Evolutionary conservation across 441 rosid species (phyloP), one percentile per base, ranked within the genome.

Genomic region (Arabidopsis hybrid): DNA sequence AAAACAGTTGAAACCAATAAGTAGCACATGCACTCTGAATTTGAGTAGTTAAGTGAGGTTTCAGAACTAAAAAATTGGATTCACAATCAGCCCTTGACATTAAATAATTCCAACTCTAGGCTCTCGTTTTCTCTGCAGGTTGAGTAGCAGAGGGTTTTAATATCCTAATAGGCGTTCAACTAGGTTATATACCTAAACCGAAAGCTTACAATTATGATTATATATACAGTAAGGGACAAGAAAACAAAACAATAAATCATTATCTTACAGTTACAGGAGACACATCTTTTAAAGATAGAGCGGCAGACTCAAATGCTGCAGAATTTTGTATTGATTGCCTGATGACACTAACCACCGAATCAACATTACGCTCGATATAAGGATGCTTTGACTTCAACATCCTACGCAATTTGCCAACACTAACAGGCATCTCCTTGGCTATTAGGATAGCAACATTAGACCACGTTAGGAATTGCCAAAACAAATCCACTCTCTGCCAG

Each of bases 401-500:
- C 45, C 85, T 84, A 17, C 83, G 91, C 74, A 93, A 81, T 86
- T 87, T 89, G 67, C 69, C 60, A 66, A 85, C 76, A 65, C 87
- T 89, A 74, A 76, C 79, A 69, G 98, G 98, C 96, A 87, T 89
- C 85, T 91, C 86, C 78, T 90, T 93, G 78, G 97, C 99, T 95
- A 81, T 85, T 74, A 63, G 43, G 49, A 70, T 60, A 39, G 38
- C 68, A 72, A 50, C 78, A 81, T 51, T 10, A 26, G 42, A 35
- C 11, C 21, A 61, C 60, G 39, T 68, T 60, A 79, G 42, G 13
- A 69, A 67, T 57, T 46, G 1, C 66, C 46, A 57, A 13, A 31
- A 57, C 29, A 51, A 62, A 56, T 45, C 65, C 18, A 69, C 55
- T 17, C 66, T 7, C 49, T 39, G 32, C 36, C 59, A 18, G 26